Percentiles rank a stretch among this genome's conserved stretches.
Evolutionary conservation across 805 yeast genomes (phyloP).

Genomic region (Saturnispora zaruensis): DNA sequence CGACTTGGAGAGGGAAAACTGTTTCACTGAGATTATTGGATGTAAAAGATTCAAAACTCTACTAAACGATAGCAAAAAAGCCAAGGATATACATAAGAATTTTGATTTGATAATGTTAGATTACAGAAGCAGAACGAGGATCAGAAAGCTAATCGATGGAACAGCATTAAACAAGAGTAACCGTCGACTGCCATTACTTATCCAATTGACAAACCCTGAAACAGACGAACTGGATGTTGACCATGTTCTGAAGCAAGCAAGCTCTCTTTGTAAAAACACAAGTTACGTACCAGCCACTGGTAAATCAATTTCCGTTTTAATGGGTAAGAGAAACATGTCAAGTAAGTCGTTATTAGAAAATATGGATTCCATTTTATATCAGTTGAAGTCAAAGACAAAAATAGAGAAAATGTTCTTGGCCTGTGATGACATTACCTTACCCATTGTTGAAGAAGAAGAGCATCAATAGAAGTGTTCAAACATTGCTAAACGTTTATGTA

Average conservation of each 20-base stretch:
- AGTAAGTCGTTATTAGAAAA: constrained; percentile 40
- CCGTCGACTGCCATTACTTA: constrained; percentile 58
- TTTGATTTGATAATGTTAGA: constrained; percentile 65
- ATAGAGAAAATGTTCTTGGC: constrained; percentile 8
- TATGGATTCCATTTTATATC: constrained; percentile 40
- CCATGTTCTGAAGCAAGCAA: constrained; percentile 56
- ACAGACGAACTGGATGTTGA: constrained; percentile 58
- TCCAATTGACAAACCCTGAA: constrained; percentile 47
- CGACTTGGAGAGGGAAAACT: constrained; percentile 41
- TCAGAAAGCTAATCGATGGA: constrained; percentile 51
- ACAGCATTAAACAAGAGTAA: constrained; percentile 51
- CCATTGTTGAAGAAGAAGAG: constrained; percentile 1
- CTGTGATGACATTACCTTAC: constrained; percentile 2
- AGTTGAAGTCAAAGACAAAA: constrained; percentile 30
- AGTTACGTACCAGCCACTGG: constrained; percentile 54
- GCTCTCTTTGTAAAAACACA: constrained; percentile 55
- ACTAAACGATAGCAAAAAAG: constrained; percentile 34
- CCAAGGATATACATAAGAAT: constrained; percentile 45
- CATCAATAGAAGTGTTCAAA: not conserved
- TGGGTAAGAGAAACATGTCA: constrained; percentile 48
- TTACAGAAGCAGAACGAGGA: constrained; percentile 51
- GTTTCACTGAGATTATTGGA: constrained; percentile 53
- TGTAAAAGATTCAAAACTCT: constrained; percentile 46
- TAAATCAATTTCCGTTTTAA: constrained; percentile 46
- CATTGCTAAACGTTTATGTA: not conserved